phyloP scores from a whole-genome alignment of 2,329 filamentous ascomycete species.

The Aspergillus novoparasiticus region DNA sequence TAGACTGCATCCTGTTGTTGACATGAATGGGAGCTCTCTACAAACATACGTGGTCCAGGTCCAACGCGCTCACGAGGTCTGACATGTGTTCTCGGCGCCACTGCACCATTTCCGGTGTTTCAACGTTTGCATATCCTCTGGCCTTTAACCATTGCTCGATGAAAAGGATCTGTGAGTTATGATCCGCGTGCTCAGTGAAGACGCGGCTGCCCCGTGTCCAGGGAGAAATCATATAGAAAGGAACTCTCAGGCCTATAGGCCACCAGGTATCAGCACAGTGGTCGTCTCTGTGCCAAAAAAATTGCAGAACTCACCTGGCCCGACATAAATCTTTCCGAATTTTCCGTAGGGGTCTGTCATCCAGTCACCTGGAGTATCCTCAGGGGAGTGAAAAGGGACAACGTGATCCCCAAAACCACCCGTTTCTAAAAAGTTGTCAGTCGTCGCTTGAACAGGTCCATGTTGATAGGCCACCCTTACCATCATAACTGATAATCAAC shows the following conservation, averaged over 20 bases:
- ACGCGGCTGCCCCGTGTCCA: conserved; percentile 58
- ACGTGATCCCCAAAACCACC: conserved; percentile 61
- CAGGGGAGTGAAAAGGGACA: conserved; percentile 53
- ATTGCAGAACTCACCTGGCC: conserved; percentile 35
- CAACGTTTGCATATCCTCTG: conserved; percentile 45
- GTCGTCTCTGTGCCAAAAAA: neutral
- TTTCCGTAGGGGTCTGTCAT: conserved; percentile 48
- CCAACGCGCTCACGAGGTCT: conserved; percentile 51
- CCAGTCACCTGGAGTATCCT: conserved; percentile 57
- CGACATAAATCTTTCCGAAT: conserved; percentile 47
- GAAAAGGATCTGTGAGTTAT: conserved; percentile 59
- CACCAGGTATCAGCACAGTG: neutral
- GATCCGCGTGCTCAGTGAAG: conserved; percentile 58
- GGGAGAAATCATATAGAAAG: conserved; percentile 59
- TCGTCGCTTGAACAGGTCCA: neutral
- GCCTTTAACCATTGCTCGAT: conserved; percentile 54
- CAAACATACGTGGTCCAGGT: conserved; percentile 41
- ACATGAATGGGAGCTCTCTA: conserved; percentile 19
- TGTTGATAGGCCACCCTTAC: conserved; percentile 24
- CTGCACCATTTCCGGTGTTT: conserved; percentile 46
- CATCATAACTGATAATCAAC: conserved; percentile 55
- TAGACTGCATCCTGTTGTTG: neutral
- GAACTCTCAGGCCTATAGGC: conserved; percentile 50
- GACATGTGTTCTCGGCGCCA: conserved; percentile 54
- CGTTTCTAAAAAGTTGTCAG: conserved; percentile 42